Conservation (phyloP, 106 monocot species). For the Platanthera zijinensis region DNA sequence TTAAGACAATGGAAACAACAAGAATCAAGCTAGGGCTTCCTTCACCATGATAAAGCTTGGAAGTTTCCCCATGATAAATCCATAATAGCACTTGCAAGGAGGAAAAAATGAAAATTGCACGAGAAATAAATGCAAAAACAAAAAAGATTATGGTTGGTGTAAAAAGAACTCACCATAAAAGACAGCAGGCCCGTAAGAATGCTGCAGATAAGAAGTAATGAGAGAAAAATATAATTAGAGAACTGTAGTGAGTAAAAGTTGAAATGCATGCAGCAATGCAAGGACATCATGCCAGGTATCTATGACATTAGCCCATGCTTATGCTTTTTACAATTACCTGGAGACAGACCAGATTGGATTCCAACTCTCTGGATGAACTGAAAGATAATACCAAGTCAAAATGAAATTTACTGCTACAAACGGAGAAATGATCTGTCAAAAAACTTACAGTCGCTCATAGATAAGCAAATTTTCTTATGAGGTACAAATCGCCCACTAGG, state of each 20-base stretch:
- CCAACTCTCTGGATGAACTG: conserved; percentile 99
- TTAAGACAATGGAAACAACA: neutral
- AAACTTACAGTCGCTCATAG: conserved; percentile 80
- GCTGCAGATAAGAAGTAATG: conserved; percentile 48
- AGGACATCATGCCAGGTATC: neutral
- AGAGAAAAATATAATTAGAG: conserved; percentile 6
- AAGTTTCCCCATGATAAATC: neutral
- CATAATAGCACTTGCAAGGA: neutral
- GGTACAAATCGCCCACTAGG: conserved; percentile 97
- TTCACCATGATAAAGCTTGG: neutral
- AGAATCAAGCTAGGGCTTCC: neutral
- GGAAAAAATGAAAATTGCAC: neutral
- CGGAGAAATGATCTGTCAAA: neutral
- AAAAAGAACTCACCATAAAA: conserved; percentile 72
- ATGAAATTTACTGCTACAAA: conserved; percentile 6
- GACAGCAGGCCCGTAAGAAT: conserved; percentile 96
- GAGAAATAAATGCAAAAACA: neutral
- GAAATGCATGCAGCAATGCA: neutral
- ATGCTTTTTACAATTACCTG: conserved; percentile 40
- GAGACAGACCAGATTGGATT: conserved; percentile 99
- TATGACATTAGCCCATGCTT: neutral
- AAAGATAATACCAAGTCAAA: conserved; percentile 19
- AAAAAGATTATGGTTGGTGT: neutral
- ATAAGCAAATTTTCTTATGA: conserved; percentile 74
- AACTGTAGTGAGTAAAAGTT: neutral